A percentile compares a stretch with the other conserved stretches of the same genome.
These are phyloP conservation scores for Claviceps arundinis DNA, from an alignment of 2,329 filamentous ascomycete genomes.

Conservation along the genomic window DNA sequence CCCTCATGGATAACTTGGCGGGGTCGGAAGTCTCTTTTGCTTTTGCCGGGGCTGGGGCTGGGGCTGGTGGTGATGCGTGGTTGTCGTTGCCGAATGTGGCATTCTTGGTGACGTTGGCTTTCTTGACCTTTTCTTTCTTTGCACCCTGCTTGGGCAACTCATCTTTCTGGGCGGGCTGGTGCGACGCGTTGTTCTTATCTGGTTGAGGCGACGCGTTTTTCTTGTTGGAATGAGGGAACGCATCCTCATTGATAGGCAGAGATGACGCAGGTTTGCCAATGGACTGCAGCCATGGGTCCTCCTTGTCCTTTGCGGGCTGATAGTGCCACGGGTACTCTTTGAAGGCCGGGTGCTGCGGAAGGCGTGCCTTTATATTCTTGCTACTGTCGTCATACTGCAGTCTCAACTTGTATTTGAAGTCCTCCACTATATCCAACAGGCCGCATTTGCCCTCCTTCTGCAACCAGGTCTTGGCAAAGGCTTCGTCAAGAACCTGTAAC, in stretches of 20 bases:
- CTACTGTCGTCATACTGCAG: neutral
- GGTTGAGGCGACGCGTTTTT: no score
- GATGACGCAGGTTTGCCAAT: neutral
- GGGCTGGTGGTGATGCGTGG: neutral
- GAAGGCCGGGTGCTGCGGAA: no score
- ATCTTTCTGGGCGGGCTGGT: no score
- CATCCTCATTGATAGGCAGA: neutral
- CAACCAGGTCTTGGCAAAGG: slow-evolving; percentile 1
- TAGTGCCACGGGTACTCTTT: no score
- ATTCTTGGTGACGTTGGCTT: neutral
- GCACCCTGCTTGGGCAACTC: neutral
- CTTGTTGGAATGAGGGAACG: no score
- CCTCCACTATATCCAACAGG: slow-evolving; percentile 6
- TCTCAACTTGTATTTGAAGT: slow-evolving; percentile 4
- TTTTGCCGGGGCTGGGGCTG: neutral
- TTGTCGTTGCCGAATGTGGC: neutral
- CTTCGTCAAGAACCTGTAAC: slow-evolving; percentile 3
- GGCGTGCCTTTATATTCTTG: no score
- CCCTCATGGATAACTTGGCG: neutral
- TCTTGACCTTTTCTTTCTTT: neutral
- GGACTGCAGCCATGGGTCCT: neutral
- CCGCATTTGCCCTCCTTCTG: neutral
- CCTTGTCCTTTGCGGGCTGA: no score
- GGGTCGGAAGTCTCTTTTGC: neutral
- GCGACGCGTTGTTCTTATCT: no score